Evolutionary conservation across 192 early-diverging fungal genomes (phyloP).

Genomic region (Coemansia sp.): DNA sequence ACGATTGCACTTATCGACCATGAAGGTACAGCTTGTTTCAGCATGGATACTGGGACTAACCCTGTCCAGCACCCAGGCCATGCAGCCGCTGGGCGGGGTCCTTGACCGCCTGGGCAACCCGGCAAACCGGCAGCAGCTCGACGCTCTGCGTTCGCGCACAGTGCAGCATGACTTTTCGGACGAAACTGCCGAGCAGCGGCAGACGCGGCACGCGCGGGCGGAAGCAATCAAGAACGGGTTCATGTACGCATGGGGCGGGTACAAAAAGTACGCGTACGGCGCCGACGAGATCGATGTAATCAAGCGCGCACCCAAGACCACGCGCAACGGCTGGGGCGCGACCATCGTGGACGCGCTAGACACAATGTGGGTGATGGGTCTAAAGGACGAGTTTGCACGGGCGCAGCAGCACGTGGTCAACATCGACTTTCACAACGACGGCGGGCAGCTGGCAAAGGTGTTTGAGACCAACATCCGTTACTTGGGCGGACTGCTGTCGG

Average conservation of each 20-base stretch:
- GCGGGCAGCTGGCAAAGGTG: conserved; percentile 61
- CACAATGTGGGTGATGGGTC: conserved; percentile 77
- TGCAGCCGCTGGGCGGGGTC: conserved; percentile 7
- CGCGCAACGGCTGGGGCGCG: conserved; percentile 67
- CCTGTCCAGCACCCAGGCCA: background rate
- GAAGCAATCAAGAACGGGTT: conserved; percentile 61
- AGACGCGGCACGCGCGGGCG: conserved; percentile 21
- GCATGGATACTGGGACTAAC: conserved; percentile 9
- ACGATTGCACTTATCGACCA: background rate
- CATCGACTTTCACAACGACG: conserved; percentile 60
- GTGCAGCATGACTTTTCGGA: conserved; percentile 31
- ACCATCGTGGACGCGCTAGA: conserved; percentile 87
- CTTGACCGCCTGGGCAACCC: conserved; percentile 16
- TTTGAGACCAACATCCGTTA: conserved; percentile 91
- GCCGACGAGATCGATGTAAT: conserved; percentile 63
- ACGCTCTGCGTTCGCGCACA: conserved; percentile 17
- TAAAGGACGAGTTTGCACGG: conserved; percentile 69
- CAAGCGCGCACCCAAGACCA: conserved; percentile 34
- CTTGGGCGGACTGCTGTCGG: conserved; percentile 79
- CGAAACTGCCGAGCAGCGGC: conserved; percentile 24
- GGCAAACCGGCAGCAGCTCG: conserved; percentile 8
- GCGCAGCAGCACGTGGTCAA: conserved; percentile 67
- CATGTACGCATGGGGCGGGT: conserved; percentile 68
- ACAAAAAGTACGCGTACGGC: conserved; percentile 72
- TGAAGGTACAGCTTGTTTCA: conserved; percentile 18